Evolutionary conservation across 495 filamentous ascomycete genomes (phyloP).

Genomic region (Hyaloscypha hepaticicola): DNA sequence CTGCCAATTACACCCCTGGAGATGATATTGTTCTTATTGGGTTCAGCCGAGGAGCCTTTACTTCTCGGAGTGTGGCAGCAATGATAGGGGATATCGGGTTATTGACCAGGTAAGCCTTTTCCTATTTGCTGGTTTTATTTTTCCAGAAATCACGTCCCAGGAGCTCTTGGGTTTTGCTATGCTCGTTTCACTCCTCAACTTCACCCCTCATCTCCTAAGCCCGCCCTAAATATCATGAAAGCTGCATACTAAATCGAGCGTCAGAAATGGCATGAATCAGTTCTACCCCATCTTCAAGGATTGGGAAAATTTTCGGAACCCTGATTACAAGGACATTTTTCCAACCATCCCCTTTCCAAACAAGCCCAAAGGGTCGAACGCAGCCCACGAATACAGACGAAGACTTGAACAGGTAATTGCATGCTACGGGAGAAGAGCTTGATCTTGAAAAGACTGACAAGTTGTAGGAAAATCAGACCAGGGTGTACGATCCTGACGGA

Average conservation of each 20-base stretch:
- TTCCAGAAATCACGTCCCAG: too few relatives aligned
- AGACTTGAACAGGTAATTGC: constrained; percentile 27
- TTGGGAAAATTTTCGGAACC: constrained; percentile 49
- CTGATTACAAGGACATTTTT: constrained; percentile 27
- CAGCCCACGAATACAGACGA: constrained; percentile 23
- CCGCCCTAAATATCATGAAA: too few relatives aligned
- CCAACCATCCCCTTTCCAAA: constrained; percentile 25
- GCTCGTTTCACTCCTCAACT: too few relatives aligned
- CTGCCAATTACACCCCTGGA: constrained; percentile 63
- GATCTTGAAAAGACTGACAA: neutral
- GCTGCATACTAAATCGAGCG: too few relatives aligned
- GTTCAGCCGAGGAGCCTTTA: constrained; percentile 74
- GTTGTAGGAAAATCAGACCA: constrained; percentile 21
- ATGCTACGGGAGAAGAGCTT: neutral
- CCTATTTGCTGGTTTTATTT: too few relatives aligned
- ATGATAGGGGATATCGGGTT: constrained; percentile 53
- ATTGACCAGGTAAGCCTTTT: too few relatives aligned
- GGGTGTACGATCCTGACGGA: constrained; percentile 28
- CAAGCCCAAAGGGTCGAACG: constrained; percentile 21
- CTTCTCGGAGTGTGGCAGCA: constrained; percentile 56
- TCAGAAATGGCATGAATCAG: constrained; percentile 59
- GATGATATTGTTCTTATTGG: constrained; percentile 73
- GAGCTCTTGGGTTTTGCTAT: too few relatives aligned
- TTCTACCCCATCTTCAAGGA: constrained; percentile 67
- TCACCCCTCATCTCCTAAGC: too few relatives aligned